Base-by-base conservation (phyloP, 2,329 filamentous ascomycete genomes). In the Aspergillus sp. region DNA sequence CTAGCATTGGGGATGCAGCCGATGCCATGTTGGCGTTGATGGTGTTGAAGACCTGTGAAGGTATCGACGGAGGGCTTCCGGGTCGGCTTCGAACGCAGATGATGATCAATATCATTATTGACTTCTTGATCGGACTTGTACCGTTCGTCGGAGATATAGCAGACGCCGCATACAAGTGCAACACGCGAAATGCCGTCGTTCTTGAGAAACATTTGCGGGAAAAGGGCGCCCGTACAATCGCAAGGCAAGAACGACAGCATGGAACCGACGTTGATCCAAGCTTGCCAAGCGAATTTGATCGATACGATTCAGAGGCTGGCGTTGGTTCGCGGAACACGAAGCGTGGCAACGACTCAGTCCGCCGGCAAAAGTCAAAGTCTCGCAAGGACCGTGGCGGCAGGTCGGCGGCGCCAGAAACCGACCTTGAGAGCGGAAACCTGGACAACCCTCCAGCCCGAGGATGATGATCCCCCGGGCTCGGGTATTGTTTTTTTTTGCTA, bases 1-100 rank as follows among this genome's bases (percentile, higher is more conserved):
- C 52, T 50, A 90, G 89, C 6, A 78, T 90, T 61, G 93, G 93
- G 48, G 93, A 96, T 72, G 82, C 82, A 9, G 73, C 89, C 14
- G 93, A 96, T 70, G 79, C 85, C 8, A 78, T 90, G 50, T 81
- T 97, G 69, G 90, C 90, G 9, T 74, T 91, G 59, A 86, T 90
- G 76, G 86, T 98, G 8, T 81, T 96, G 62, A 82, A 81, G 59
- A 87, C 86, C 23, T 93, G 90, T 75, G 81, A 82, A 61, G 83
- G 88, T 60, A 81, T 96, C 48, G 89, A 96, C 52, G 90, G 90
- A 50, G 90, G 90, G 14, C 83, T 98, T 41, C 75, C 76, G 2
- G 63, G 73, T 4, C 68, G 73, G 9, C 75, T 93, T 50, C 81
- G 84, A 56, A 73, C 83, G 27, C 83, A 83, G 68, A 98, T 99